Conservation (phyloP, 2,329 filamentous ascomycete species). For the Aspergillus tamarii region DNA sequence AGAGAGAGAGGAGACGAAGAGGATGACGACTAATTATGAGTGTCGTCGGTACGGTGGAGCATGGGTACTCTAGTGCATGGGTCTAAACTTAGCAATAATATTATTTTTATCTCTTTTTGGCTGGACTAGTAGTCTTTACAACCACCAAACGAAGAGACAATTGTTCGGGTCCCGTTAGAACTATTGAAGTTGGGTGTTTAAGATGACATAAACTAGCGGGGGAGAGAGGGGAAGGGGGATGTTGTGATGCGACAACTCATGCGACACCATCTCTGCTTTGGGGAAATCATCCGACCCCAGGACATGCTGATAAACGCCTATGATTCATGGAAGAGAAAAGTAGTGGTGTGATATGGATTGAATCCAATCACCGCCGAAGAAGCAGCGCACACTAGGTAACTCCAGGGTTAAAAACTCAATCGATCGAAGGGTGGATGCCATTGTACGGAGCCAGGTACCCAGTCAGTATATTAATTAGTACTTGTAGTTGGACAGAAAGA, state of each 20-base stretch:
- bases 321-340: neutral
- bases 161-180: neutral
- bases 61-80: neutral
- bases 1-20: neutral
- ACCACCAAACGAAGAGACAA: neutral
- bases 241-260: constrained; percentile 12
- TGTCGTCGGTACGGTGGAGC: neutral
- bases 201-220: constrained; percentile 1
- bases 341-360: constrained; percentile 12
- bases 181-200: constrained; percentile 3
- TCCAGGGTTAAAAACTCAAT: constrained; percentile 8
- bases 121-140: neutral
- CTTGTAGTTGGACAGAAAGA: neutral
- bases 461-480: neutral
- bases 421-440: constrained; percentile 13
- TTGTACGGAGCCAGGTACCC: neutral
- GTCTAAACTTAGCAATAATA: neutral
- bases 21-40: neutral
- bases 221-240: neutral
- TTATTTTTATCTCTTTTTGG: constrained; percentile 1
- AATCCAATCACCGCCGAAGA: neutral
- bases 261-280: constrained; percentile 12
- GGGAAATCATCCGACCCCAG: constrained; percentile 15
- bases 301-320: constrained; percentile 1
- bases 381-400: neutral